These are phyloP conservation scores for Neonectria ditissima DNA, from an alignment of 2,329 filamentous ascomycete genomes.

Conservation along the genomic window DNA sequence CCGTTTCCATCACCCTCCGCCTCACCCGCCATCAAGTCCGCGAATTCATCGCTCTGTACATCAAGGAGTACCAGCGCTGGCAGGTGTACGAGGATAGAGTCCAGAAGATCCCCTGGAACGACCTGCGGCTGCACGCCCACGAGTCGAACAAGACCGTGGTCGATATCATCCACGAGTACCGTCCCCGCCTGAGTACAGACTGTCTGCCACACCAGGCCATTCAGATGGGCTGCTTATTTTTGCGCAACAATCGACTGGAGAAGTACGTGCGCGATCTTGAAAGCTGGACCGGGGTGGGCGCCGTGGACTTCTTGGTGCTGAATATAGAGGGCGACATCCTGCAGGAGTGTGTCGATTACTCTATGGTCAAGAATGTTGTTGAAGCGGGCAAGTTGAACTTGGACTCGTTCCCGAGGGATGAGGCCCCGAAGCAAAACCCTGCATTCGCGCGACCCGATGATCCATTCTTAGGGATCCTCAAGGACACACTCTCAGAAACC, in stretches of 20 bases:
- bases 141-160: constrained; percentile 21
- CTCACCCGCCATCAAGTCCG: constrained; percentile 38
- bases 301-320: constrained; percentile 41
- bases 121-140: constrained; percentile 23
- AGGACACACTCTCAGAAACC: background rate
- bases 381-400: constrained; percentile 32
- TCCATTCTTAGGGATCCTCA: constrained; percentile 21
- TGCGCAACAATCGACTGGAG: constrained; percentile 20
- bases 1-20: constrained; percentile 30
- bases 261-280: constrained; percentile 24
- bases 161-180: constrained; percentile 30
- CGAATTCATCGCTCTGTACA: constrained; percentile 40
- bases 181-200: constrained; percentile 44
- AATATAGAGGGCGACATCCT: constrained; percentile 42
- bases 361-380: constrained; percentile 19
- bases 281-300: constrained; percentile 23
- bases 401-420: background rate
- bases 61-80: constrained; percentile 36
- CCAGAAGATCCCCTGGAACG: constrained; percentile 23
- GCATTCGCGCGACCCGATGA: background rate
- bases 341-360: constrained; percentile 36
- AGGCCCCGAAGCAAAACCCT: background rate
- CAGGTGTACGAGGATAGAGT: constrained; percentile 32
- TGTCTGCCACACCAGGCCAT: constrained; percentile 30
- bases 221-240: constrained; percentile 32